Evolutionary conservation across 2,329 filamentous ascomycete species (phyloP).

Genomic region (Sphaerulina musiva): DNA sequence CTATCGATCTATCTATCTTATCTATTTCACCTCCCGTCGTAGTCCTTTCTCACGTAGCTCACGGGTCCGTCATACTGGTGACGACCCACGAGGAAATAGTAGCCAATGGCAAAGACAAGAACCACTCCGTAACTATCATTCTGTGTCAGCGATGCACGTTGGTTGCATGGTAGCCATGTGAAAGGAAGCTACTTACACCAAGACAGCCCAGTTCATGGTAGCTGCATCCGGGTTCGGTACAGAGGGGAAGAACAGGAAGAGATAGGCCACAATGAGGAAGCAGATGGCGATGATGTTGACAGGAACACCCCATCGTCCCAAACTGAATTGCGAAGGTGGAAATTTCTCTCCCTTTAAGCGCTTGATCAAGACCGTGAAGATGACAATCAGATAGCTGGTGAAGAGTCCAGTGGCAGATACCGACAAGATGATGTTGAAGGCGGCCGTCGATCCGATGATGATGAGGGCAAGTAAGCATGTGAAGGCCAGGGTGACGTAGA

Average conservation of each 20-base stretch:
- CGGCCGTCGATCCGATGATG: conserved; percentile 37
- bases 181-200: conserved; percentile 21
- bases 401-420: conserved; percentile 29
- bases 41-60: conserved; percentile 18
- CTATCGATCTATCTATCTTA: neutral
- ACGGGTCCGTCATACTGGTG: conserved; percentile 25
- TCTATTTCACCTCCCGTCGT: neutral
- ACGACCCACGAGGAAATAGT: conserved; percentile 18
- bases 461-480: conserved; percentile 31
- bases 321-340: conserved; percentile 20
- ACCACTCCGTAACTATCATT: conserved; percentile 6
- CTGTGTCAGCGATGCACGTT: neutral
- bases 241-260: conserved; percentile 25
- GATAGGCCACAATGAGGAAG: conserved; percentile 19
- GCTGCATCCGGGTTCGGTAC: conserved; percentile 22
- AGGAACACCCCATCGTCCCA: conserved; percentile 29
- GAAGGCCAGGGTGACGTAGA: conserved; percentile 25
- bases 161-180: neutral
- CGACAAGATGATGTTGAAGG: conserved; percentile 40
- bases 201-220: conserved; percentile 29
- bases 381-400: conserved; percentile 23
- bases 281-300: conserved; percentile 20
- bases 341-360: conserved; percentile 21
- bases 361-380: conserved; percentile 21
- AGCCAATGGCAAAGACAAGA: conserved; percentile 16